Evolutionary conservation across 2,329 filamentous ascomycete species (phyloP).

Genomic region (Fusarium torreyae): DNA sequence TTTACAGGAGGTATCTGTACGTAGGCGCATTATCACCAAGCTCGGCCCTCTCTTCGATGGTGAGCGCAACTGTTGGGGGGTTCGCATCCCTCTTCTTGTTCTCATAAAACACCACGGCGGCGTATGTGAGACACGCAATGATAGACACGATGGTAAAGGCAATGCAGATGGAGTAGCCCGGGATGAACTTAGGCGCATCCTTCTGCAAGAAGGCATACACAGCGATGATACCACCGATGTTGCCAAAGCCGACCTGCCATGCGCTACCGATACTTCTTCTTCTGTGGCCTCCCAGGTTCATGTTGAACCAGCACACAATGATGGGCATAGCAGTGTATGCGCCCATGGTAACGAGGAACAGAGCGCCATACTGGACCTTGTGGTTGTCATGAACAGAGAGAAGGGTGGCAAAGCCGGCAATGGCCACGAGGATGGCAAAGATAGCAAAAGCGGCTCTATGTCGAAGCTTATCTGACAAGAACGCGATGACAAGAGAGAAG

Average conservation of each 20-base stretch:
- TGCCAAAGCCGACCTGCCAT: conserved; percentile 85
- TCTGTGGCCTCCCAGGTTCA: conserved; percentile 83
- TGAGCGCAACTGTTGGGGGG: conserved; percentile 61
- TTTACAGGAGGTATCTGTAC: conserved; percentile 71
- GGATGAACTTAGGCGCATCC: conserved; percentile 78
- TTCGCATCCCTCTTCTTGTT: conserved; percentile 72
- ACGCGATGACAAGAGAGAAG: conserved; percentile 83
- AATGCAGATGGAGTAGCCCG: conserved; percentile 84
- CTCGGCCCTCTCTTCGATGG: conserved; percentile 74
- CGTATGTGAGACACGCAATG: conserved; percentile 73
- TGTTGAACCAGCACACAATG: conserved; percentile 86
- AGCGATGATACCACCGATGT: conserved; percentile 84
- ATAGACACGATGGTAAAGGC: conserved; percentile 80
- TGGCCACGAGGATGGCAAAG: conserved; percentile 76
- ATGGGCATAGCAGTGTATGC: conserved; percentile 92
- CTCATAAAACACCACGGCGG: conserved; percentile 68
- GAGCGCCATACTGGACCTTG: conserved; percentile 79
- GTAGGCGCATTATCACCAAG: conserved; percentile 72
- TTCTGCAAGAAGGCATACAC: conserved; percentile 77
- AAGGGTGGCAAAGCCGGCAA: conserved; percentile 83
- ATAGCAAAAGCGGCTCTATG: conserved; percentile 85
- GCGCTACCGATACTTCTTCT: conserved; percentile 79
- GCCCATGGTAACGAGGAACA: conserved; percentile 87
- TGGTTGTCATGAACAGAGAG: conserved; percentile 78
- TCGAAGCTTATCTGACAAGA: conserved; percentile 76